Base-by-base conservation (phyloP, 805 yeast species). In the Lipomyces mesembrius region DNA sequence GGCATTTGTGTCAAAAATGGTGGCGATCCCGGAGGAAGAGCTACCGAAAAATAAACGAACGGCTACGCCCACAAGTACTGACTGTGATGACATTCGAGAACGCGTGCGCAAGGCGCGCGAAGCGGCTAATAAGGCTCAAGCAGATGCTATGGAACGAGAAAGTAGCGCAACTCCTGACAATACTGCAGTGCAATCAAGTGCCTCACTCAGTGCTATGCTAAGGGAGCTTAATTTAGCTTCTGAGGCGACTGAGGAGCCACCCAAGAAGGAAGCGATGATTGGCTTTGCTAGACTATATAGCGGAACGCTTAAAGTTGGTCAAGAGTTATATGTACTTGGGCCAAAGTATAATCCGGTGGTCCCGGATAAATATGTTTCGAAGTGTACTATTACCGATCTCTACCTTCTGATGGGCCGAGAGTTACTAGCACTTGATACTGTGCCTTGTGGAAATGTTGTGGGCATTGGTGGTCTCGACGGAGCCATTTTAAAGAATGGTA, bases 401-500 rank as follows among this genome's bases (percentile, higher is more conserved):
- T 93, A 86, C 74, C 79, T 95, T 63, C 81, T 95, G 63, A 95
- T 95, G 98, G 99, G 99, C 22, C 83, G 94, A 71, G 98, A 95
- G 67, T 79, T 94, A 46, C 86, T 92, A 1, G 83, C 93, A 2
- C 81, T 95, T 69, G 84, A 88, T 55, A 83, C 83, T 20, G 97
- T 94, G 4, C 97, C 97, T 1, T 94, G 98, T 0, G 99, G 99
- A 39, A 92, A 90, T 72, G 92, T 95, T 68, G 96, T 91, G 6
- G 99, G 98, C 60, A 88, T 95, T 60, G 94, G 92, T 49, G 98
- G 99, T 0, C 82, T 95, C 25, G 97, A 89, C 2, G 91, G 90
- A 7, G 87, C 86, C 62, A 83, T 95, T 39, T 77, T 94, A 72
- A 95, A 95, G 76, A 91, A 88, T 74, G 99, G 97, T 60, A 93